Conservation (phyloP, 306 rosid genomes). For the Sophora flavescens region DNA sequence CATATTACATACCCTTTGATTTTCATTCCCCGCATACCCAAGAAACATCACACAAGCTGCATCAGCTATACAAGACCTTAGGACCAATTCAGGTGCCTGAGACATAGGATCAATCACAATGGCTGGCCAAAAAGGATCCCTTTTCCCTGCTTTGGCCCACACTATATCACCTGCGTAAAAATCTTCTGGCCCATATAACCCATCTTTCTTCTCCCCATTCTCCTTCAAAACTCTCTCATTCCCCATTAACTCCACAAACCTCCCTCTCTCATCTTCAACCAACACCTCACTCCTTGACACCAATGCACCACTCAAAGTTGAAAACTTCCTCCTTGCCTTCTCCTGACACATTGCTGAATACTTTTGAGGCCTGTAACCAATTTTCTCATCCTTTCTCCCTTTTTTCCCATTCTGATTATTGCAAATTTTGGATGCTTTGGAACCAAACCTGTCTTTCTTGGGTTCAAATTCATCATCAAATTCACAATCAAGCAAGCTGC, state of each 20-base stretch:
- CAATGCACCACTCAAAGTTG: constrained; percentile 57
- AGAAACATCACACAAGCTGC: constrained; percentile 99
- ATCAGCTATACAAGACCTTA: constrained; percentile 87
- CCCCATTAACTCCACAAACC: constrained; percentile 50
- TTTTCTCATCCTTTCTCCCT: constrained; percentile 50
- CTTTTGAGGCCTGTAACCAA: constrained; percentile 52
- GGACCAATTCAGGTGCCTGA: constrained; percentile 94
- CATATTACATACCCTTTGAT: constrained; percentile 84
- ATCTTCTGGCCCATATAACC: constrained; percentile 89
- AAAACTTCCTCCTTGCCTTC: constrained; percentile 54
- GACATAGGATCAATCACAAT: constrained; percentile 91
- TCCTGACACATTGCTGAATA: constrained; percentile 64
- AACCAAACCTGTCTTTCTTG: constrained; percentile 63
- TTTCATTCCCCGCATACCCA: constrained; percentile 81
- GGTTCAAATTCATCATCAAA: constrained; percentile 63
- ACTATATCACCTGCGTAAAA: constrained; percentile 92
- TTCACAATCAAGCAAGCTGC: constrained; percentile 56
- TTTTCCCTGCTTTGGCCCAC: constrained; percentile 96
- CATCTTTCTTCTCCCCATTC: constrained; percentile 56
- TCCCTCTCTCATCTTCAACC: constrained; percentile 57
- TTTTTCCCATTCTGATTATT: constrained; percentile 58
- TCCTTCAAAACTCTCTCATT: constrained; percentile 44
- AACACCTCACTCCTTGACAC: constrained; percentile 52
- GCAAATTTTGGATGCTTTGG: constrained; percentile 56
- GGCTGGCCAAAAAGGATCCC: constrained; percentile 99